These are phyloP conservation scores for Thymus mandschuricus DNA, from an alignment of 257 asterid species.

Conservation along the genomic window DNA sequence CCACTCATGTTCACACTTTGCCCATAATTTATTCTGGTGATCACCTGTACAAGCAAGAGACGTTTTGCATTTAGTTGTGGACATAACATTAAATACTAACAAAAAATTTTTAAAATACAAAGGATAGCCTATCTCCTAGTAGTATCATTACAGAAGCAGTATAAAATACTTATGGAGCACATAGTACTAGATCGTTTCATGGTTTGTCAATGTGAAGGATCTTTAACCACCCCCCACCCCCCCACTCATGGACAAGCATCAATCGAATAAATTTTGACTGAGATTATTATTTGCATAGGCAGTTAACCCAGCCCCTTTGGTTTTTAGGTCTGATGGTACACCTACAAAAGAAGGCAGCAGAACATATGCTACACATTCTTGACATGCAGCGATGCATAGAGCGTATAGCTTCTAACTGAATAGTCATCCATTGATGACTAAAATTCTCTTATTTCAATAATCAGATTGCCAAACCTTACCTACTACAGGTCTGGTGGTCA, in stretches of 20 bases:
- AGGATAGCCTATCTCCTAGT: no score
- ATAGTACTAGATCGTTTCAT: neutral
- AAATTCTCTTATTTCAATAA: neutral
- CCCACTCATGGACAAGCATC: neutral
- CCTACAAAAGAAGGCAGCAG: neutral
- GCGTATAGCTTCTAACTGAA: neutral
- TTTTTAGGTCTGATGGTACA: neutral
- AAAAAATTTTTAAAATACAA: no score
- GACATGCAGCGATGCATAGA: no score
- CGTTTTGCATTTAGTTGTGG: slow-evolving; percentile 15
- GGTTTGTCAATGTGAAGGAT: neutral
- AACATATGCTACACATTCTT: neutral
- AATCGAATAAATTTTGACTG: neutral
- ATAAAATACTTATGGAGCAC: no score
- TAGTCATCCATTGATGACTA: neutral
- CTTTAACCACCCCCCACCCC: neutral
- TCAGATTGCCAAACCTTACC: neutral
- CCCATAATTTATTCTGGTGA: slow-evolving; percentile 93
- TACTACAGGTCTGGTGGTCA: neutral
- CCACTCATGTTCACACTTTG: slow-evolving; percentile 93
- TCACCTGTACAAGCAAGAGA: slow-evolving; percentile 55
- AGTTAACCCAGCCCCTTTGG: neutral
- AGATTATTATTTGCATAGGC: neutral
- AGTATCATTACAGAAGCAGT: no score
- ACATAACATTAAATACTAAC: neutral